Conservation (phyloP, 768 basidiomycete genomes). For the Amanita thiersii region DNA sequence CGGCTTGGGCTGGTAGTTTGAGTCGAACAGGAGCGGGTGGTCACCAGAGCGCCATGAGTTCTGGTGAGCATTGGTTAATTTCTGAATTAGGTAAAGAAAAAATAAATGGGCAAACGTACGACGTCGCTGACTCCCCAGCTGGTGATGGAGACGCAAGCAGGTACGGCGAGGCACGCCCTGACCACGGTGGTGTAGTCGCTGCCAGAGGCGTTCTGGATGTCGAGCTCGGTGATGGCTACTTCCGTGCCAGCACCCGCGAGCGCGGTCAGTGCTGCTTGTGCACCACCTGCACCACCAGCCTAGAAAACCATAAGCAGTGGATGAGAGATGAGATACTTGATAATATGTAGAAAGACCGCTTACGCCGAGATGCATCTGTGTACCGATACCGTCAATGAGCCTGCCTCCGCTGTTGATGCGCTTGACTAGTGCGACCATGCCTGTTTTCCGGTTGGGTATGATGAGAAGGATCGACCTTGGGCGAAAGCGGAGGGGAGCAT, state of each 20-base stretch:
- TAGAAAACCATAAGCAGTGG: too few species aligned
- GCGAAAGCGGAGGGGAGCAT: too few species aligned
- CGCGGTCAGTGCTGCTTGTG: conserved; percentile 33
- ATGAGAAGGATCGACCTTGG: not conserved
- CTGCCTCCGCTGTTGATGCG: conserved; percentile 28
- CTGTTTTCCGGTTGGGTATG: conserved; percentile 12
- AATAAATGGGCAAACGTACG: conserved; percentile 18
- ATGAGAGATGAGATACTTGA: not conserved
- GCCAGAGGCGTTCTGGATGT: conserved; percentile 28
- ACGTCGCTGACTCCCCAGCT: conserved; percentile 41
- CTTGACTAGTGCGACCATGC: conserved; percentile 35
- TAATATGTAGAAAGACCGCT: conserved; percentile 10
- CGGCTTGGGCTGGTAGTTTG: conserved; percentile 37
- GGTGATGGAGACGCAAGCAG: conserved; percentile 38
- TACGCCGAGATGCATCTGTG: conserved; percentile 35
- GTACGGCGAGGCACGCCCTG: conserved; percentile 34
- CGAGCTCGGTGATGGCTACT: conserved; percentile 40
- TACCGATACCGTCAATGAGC: conserved; percentile 42
- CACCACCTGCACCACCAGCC: conserved; percentile 33
- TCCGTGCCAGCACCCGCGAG: conserved; percentile 34
- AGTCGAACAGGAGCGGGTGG: conserved; percentile 37
- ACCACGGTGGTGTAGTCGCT: conserved; percentile 37
- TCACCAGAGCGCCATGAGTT: conserved; percentile 39
- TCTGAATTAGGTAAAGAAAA: not conserved
- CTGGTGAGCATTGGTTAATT: conserved; percentile 12